These are phyloP conservation scores for Cerioporus squamosus DNA, from an alignment of 1,284 basidiomycete species.

Conservation along the genomic window DNA sequence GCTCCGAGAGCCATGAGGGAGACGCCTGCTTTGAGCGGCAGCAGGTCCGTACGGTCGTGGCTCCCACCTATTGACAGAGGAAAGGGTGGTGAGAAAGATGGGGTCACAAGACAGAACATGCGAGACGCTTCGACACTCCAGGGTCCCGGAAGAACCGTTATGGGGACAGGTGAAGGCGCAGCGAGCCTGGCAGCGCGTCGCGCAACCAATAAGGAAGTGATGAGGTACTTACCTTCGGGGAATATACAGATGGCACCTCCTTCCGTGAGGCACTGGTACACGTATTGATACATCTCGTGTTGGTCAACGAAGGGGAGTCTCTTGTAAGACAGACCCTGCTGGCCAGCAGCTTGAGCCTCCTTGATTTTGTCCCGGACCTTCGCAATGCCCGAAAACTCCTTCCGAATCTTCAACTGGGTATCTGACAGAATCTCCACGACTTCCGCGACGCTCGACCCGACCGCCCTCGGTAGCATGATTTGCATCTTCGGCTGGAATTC, in stretches of 20 bases:
- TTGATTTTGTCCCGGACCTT: slow-evolving; percentile 70
- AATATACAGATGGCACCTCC: slow-evolving; percentile 95
- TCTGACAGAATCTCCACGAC: slow-evolving; percentile 92
- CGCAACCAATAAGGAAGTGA: too few relatives aligned
- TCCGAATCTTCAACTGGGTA: slow-evolving; percentile 84
- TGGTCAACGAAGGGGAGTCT: slow-evolving; percentile 88
- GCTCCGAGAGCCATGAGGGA: slow-evolving; percentile 98
- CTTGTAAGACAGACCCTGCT: slow-evolving; percentile 75
- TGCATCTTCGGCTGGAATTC: slow-evolving; percentile 86
- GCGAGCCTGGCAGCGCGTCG: too few relatives aligned
- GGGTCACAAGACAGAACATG: background rate
- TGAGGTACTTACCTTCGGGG: slow-evolving; percentile 77
- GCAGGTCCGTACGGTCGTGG: slow-evolving; percentile 93
- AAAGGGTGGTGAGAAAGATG: background rate
- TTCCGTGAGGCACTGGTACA: slow-evolving; percentile 87
- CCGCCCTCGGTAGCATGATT: slow-evolving; percentile 86
- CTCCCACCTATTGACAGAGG: slow-evolving; percentile 73
- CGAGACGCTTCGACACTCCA: too few relatives aligned
- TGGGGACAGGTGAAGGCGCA: too few relatives aligned
- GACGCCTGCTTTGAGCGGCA: slow-evolving; percentile 95
- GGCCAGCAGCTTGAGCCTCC: slow-evolving; percentile 57
- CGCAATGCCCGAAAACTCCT: slow-evolving; percentile 84
- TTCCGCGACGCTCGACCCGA: slow-evolving; percentile 82
- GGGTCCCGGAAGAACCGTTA: too few relatives aligned
- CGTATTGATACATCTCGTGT: slow-evolving; percentile 92